Conservation (phyloP, 1,284 basidiomycete species). For the Ganoderma leucocontextum region DNA sequence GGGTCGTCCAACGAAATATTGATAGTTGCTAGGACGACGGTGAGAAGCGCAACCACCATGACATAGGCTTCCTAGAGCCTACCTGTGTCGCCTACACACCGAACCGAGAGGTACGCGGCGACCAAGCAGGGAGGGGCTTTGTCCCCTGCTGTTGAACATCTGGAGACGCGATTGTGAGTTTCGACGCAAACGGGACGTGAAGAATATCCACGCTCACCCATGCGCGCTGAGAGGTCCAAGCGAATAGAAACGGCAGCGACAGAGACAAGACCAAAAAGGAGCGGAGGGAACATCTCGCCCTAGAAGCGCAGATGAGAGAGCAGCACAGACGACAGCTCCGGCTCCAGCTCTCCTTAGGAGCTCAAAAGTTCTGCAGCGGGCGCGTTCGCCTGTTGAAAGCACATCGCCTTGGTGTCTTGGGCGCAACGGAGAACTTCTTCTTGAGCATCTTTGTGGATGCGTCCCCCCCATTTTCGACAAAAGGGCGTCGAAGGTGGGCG, state of each 20-base stretch:
- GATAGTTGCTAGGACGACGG: not conserved
- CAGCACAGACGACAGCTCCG: not conserved
- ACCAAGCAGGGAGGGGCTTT: slow-evolving; percentile 1
- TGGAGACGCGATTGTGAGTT: not conserved
- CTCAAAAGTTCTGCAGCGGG: not conserved
- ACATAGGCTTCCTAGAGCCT: not conserved
- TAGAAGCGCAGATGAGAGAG: not conserved
- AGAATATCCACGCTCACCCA: not conserved
- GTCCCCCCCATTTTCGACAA: not conserved
- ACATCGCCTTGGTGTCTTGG: not conserved
- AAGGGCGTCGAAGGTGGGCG: not conserved
- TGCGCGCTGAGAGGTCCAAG: not conserved
- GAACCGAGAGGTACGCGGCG: not conserved
- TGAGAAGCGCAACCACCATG: not conserved
- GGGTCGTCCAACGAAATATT: not conserved
- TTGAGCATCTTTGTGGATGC: not conserved
- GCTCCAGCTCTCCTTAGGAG: not conserved
- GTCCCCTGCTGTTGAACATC: not conserved
- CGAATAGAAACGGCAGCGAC: not conserved
- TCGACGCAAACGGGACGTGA: not conserved
- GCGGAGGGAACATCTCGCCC: not conserved
- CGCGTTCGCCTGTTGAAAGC: not conserved
- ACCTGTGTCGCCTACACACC: not conserved
- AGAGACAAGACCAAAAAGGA: not conserved
- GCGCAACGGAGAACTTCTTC: not conserved